Base-by-base conservation (phyloP, 306 rosid genomes). In the Cicer arietinum region DNA sequence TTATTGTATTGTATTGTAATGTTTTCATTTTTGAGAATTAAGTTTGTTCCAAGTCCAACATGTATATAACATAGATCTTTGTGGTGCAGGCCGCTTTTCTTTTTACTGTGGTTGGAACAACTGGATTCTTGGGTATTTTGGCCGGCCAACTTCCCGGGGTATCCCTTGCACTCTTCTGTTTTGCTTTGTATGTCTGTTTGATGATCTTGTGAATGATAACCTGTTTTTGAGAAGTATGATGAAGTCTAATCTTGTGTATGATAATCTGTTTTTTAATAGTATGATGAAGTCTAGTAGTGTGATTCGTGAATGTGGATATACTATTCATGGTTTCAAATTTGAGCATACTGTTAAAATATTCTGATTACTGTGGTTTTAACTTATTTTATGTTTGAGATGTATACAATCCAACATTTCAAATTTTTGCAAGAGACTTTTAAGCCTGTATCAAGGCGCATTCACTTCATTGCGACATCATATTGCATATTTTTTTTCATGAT, bases 81-180 rank as follows among this genome's bases (percentile, higher is more conserved):
- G 63, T 85, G 64, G 42, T 79, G 82, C 93, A 91, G 95, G 98
- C 95, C 43, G 96, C 97, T 84, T 94, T 94, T 82, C 96, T 94
- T 53, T 94, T 90, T 80, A 91, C 97, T n/a, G 97, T 94, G 81
- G 98, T 91, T 67, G 98, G 98, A 45, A 85, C 93, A 59, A 87
- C 97, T 6, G 93, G 98, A 74, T 89, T 91, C 85, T 83, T 91
- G 30, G 98, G 75, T 63, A 74, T 90, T 86, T 83, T 94, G 69
- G 90, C 97, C 50, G 96, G 96, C 69, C 98, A 91, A 79, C 95
- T 91, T 87, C 97, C 98, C 52, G 97, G 98, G 98, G 97, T 94
- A 91, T 75, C 43, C 61, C 50, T 61, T 39, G 6, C 72, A 72
- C 59, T 44, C 69, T 67, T 69, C 68, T 60, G 10, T 64, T 75